Percentiles rank a stretch among this genome's conserved stretches.
These are phyloP conservation scores for Panicum virgatum DNA, from an alignment of 202 grass and related monocot genomes.

Conservation along the genomic window DNA sequence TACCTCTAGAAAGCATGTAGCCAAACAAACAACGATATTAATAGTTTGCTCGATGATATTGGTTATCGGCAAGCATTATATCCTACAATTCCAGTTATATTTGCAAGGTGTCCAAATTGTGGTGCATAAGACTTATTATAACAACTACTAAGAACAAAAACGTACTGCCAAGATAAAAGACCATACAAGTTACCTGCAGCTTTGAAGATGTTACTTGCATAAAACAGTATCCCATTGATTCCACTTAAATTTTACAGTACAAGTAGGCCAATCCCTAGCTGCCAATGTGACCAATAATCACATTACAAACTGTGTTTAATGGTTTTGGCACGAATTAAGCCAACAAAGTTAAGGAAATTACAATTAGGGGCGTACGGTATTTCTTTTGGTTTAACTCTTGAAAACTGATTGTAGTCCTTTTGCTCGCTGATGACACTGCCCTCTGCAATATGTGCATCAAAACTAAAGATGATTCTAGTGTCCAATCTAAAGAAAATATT, in stretches of 20 bases:
- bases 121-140: neutral
- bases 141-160: neutral
- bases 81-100: neutral
- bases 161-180: neutral
- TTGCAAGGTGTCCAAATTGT: neutral
- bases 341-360: slow-evolving; percentile 32
- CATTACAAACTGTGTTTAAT: slow-evolving; percentile 13
- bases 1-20: neutral
- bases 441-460: slow-evolving; percentile 57
- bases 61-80: neutral
- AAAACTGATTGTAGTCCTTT: slow-evolving; percentile 84
- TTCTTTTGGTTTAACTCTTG: slow-evolving; percentile 70
- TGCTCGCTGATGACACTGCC: slow-evolving; percentile 69
- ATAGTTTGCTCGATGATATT: neutral
- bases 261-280: slow-evolving; percentile 93
- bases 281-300: slow-evolving; percentile 31
- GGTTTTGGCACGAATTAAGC: neutral
- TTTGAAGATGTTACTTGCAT: slow-evolving; percentile 96
- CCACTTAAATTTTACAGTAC: slow-evolving; percentile 93
- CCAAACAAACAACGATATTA: neutral
- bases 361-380: slow-evolving; percentile 69
- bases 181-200: slow-evolving; percentile 60
- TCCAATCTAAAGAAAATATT: neutral
- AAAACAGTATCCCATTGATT: slow-evolving; percentile 91
- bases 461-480: slow-evolving; percentile 11